These are phyloP conservation scores for Tarenaya hassleriana DNA, from an alignment of 345 rosid species.

Conservation along the genomic window DNA sequence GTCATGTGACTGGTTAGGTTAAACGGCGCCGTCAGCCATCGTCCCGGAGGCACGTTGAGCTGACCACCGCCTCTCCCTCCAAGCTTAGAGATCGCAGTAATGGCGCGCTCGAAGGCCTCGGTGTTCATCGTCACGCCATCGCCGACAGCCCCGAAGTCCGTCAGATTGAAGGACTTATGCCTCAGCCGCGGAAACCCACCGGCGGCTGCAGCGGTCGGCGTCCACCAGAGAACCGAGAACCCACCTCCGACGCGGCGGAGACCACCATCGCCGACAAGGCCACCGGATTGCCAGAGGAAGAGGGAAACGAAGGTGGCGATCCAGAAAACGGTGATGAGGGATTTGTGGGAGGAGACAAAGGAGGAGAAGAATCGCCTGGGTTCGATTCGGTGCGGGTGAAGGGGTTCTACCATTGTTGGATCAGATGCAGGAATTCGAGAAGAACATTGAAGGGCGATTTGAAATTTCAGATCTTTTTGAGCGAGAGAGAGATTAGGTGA, in stretches of 20 bases:
- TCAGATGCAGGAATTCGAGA: constrained; percentile 11
- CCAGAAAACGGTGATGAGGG: constrained; percentile 71
- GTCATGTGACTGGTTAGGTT: constrained; percentile 95
- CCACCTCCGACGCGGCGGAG: constrained; percentile 24
- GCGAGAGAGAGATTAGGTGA: constrained; percentile 14
- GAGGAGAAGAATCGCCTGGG: constrained; percentile 49
- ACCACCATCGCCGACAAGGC: constrained; percentile 21
- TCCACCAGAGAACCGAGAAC: constrained; percentile 35
- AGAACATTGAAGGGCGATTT: constrained; percentile 9
- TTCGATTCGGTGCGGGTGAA: constrained; percentile 32
- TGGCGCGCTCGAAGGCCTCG: constrained; percentile 76
- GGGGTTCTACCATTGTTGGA: constrained; percentile 50
- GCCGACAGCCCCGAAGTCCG: constrained; percentile 88
- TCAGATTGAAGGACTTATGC: constrained; percentile 57
- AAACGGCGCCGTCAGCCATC: constrained; percentile 93
- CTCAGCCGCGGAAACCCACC: constrained; percentile 39
- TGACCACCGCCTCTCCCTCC: constrained; percentile 77
- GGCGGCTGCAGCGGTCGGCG: constrained; percentile 20
- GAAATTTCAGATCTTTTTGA: background rate
- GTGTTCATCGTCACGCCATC: constrained; percentile 83
- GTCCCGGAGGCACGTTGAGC: constrained; percentile 89
- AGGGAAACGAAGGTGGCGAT: constrained; percentile 70
- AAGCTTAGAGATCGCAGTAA: constrained; percentile 64
- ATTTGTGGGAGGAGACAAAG: constrained; percentile 60
- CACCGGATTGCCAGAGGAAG: constrained; percentile 69